Base-by-base conservation (phyloP, 768 basidiomycete genomes). In the Agaricus subrufescens region DNA sequence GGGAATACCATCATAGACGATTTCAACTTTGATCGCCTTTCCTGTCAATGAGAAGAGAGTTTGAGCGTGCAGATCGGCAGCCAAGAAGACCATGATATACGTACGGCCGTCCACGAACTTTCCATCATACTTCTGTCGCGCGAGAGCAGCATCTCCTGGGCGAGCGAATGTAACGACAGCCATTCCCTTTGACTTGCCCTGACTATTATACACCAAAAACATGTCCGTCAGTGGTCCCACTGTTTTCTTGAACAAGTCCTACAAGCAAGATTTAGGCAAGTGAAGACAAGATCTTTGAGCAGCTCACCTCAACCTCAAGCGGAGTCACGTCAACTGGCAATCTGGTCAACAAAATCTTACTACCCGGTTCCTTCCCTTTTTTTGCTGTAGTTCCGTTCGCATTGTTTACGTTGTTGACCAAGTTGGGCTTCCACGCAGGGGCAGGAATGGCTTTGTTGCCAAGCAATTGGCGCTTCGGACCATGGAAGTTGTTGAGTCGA, bases 121-220 rank as follows among this genome's bases (percentile, higher is more conserved):
- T 45, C 87, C 87, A 61, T 91, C 75, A 62, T 88, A 91, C 69
- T 87, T 90, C 26, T 73, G 65, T 39, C 80, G 79, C 8, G 89
- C 89, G 40, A 81, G 59, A 1, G 66, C 71, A 7, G 89, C 89
- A 68, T 89, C 86, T 1, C 76, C 82, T 7, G 78, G 59, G 31
- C 84, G 78, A 61, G 83, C 78, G 63, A 91, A 91, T 0, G 73
- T 63, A 2, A 91, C 85, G 12, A 91, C 68, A 2, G 89, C 89
- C 88, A 91, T 90, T 19, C 89, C 89, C 63, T 88, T 90, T 45
- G 88, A 87, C 52, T 75, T 77, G 0, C 83, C 89, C 62, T 89
- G 84, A 2, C 81, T 83, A 67, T 91, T 91, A 72, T 87, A 86
- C 15, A 90, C 78, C 62, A 91, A 63, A 59, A 91, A 87, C 27